A percentile compares a stretch with the other conserved stretches of the same genome.
Conservation (phyloP, 75 land plant species). For the Pinus tabuliformis region DNA sequence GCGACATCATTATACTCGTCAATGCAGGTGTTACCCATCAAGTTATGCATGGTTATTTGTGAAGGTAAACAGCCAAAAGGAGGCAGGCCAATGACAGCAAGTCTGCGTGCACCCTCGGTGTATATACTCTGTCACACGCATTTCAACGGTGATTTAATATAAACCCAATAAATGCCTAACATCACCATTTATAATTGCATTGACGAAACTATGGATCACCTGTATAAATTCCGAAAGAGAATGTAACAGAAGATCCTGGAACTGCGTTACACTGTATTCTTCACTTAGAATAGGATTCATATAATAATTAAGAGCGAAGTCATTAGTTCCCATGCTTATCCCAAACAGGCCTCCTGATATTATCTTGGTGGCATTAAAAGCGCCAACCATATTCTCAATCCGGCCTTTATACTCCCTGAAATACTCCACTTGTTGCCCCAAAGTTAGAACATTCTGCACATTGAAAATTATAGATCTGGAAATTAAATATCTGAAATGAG, state of each 20-base stretch:
- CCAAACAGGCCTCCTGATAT: constrained; percentile 44
- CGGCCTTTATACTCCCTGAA: constrained; percentile 52
- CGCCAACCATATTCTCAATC: constrained; percentile 38
- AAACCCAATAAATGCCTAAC: too few relatives aligned
- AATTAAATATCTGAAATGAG: too few relatives aligned
- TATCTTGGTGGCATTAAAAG: constrained; percentile 25
- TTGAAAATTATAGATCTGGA: too few relatives aligned
- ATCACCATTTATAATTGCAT: background rate
- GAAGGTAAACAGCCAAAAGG: constrained; percentile 44
- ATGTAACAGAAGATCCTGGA: constrained; percentile 41
- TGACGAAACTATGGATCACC: constrained; percentile 20
- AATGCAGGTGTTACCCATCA: constrained; percentile 20
- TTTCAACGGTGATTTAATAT: too few relatives aligned
- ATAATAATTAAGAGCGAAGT: constrained; percentile 80
- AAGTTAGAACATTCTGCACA: constrained; percentile 24
- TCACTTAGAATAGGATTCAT: constrained; percentile 52
- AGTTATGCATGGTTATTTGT: constrained; percentile 38
- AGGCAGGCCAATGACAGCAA: too few relatives aligned
- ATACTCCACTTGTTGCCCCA: constrained; percentile 47
- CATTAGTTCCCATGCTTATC: constrained; percentile 69
- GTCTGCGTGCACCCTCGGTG: too few relatives aligned
- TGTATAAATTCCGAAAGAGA: constrained; percentile 12
- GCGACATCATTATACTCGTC: constrained; percentile 18
- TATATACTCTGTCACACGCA: too few relatives aligned
- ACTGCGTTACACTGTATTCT: constrained; percentile 35